These are phyloP conservation scores for Hypoxylon sp. DNA, from an alignment of 2,329 filamentous ascomycete genomes.

Conservation along the genomic window DNA sequence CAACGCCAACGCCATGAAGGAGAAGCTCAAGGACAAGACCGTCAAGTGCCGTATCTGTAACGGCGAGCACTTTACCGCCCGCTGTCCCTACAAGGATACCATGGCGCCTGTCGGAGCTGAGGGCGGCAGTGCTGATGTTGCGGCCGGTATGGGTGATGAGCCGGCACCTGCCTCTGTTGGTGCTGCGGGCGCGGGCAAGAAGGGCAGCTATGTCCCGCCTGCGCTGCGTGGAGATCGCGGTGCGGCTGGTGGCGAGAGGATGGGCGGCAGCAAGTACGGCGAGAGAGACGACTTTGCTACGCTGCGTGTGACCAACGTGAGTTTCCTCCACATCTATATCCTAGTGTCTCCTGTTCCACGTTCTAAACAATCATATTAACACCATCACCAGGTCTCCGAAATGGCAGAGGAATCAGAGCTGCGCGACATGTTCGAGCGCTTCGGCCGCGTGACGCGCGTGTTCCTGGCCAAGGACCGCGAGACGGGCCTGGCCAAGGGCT, in stretches of 20 bases:
- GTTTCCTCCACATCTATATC: conserved; percentile 57
- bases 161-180: conserved; percentile 60
- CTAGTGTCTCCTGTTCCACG: no score
- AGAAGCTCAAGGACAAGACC: conserved; percentile 97
- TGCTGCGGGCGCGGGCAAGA: conserved; percentile 74
- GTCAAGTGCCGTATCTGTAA: conserved; percentile 99
- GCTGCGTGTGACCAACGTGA: conserved; percentile 95
- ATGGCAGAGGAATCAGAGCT: conserved; percentile 97
- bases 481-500: conserved; percentile 96
- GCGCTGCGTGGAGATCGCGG: conserved; percentile 83
- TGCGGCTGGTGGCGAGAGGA: conserved; percentile 80
- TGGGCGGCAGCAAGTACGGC: conserved; percentile 87
- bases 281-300: conserved; percentile 98
- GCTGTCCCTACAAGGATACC: conserved; percentile 99
- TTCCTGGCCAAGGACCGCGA: conserved; percentile 99
- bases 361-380: conserved; percentile 10
- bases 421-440: conserved; percentile 97
- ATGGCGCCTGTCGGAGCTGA: conserved; percentile 88
- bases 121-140: conserved; percentile 65
- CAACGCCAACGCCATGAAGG: conserved; percentile 82
- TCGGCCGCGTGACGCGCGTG: conserved; percentile 95
- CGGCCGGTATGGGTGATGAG: conserved; percentile 69
- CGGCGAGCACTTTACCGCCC: conserved; percentile 98
- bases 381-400: conserved; percentile 82
- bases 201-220: conserved; percentile 92